These are phyloP conservation scores for Fusarium sp. DNA, from an alignment of 2,329 filamentous ascomycete genomes.

Conservation along the genomic window DNA sequence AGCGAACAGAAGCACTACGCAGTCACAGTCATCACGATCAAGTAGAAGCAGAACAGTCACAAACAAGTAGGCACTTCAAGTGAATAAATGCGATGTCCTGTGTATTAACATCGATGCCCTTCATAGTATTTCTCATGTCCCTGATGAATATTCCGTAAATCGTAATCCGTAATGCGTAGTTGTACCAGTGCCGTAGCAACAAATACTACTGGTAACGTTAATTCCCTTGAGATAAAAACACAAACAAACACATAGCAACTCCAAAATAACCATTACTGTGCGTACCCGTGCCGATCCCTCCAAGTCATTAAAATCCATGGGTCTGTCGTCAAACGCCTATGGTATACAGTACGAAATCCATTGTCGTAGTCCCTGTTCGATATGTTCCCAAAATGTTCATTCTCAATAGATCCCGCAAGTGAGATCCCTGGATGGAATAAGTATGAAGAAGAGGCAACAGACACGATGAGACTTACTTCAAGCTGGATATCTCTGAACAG, in stretches of 20 bases:
- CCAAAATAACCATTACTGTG: background rate
- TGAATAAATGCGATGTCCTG: background rate
- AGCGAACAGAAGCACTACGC: background rate
- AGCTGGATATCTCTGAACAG: background rate
- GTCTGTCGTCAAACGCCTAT: background rate
- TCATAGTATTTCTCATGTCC: background rate
- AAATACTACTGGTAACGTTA: background rate
- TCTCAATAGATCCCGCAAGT: background rate
- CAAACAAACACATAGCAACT: background rate
- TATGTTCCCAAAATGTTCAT: background rate
- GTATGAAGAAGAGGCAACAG: background rate
- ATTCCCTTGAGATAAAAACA: background rate
- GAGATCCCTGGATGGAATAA: background rate
- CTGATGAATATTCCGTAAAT: background rate
- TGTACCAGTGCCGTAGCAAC: background rate
- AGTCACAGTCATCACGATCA: background rate
- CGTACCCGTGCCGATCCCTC: background rate
- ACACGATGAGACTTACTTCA: background rate
- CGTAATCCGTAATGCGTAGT: background rate
- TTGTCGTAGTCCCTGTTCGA: background rate
- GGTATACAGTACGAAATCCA: background rate
- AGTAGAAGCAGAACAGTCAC: background rate
- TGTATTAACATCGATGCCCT: background rate
- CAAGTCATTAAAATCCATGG: background rate
- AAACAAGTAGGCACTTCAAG: background rate